These are phyloP conservation scores for Xerocomus brunneocitrinus DNA, from an alignment of 768 basidiomycete species.

Conservation along the genomic window DNA sequence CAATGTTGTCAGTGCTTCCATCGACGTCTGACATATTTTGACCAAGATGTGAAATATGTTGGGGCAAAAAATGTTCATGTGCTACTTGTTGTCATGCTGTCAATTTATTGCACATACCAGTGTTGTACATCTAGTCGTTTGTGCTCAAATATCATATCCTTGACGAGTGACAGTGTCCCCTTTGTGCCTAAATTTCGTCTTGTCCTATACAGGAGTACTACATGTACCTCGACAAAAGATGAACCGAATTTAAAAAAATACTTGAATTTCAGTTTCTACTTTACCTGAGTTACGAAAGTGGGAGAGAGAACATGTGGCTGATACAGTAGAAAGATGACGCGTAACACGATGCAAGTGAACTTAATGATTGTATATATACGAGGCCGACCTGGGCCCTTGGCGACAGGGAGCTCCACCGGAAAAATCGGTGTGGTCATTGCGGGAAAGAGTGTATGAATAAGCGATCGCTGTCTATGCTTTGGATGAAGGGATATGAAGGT, in stretches of 20 bases:
- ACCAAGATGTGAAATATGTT: constrained; percentile 18
- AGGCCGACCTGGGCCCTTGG: constrained; percentile 20
- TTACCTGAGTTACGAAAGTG: constrained; percentile 22
- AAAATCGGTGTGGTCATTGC: constrained; percentile 3
- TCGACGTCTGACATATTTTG: constrained; percentile 1
- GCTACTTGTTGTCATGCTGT: not conserved
- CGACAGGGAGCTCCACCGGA: constrained; percentile 8
- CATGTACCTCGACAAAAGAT: not conserved
- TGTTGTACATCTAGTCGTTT: constrained; percentile 1
- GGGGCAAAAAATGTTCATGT: not conserved
- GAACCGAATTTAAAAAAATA: not conserved
- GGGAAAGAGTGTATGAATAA: constrained; percentile 7
- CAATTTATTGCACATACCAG: not conserved
- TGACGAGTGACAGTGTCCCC: not conserved
- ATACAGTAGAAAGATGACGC: constrained; percentile 33
- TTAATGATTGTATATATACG: constrained; percentile 37
- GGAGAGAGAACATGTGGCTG: constrained; percentile 18
- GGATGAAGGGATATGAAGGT: constrained; percentile 81
- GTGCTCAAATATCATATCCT: not conserved
- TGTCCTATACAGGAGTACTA: not conserved
- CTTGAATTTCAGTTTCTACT: constrained; percentile 17
- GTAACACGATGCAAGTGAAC: constrained; percentile 27
- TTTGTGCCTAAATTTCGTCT: not conserved
- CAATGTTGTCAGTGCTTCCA: not conserved
- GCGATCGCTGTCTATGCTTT: constrained; percentile 49